These are phyloP conservation scores for Mycogone perniciosa DNA, from an alignment of 2,329 filamentous ascomycete species.

Conservation along the genomic window DNA sequence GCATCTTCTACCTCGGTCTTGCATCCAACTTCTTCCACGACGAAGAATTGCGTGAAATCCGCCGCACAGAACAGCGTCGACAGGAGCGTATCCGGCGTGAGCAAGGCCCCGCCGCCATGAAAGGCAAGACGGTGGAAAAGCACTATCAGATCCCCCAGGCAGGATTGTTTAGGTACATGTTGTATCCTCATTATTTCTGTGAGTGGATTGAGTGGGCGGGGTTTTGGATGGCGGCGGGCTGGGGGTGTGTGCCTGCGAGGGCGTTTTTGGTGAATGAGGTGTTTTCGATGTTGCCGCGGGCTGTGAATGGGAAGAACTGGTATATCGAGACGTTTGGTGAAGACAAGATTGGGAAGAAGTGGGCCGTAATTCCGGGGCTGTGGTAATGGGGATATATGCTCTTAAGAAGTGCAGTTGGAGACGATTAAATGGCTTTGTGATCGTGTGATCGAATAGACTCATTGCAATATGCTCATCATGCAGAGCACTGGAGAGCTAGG, in stretches of 20 bases:
- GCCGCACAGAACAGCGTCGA: conserved; percentile 58
- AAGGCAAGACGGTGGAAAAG: conserved; percentile 49
- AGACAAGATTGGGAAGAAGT: conserved; percentile 67
- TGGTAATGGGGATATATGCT: conserved; percentile 23
- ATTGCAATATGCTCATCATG: too few relatives aligned
- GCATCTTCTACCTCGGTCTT: conserved; percentile 71
- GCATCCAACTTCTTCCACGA: conserved; percentile 83
- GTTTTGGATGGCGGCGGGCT: conserved; percentile 71
- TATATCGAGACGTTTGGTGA: conserved; percentile 83
- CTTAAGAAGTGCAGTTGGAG: neutral
- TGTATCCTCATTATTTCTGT: conserved; percentile 91
- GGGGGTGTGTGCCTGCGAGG: conserved; percentile 65
- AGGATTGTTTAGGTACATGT: conserved; percentile 73
- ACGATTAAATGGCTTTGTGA: neutral
- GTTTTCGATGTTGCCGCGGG: conserved; percentile 81
- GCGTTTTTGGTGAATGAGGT: conserved; percentile 83
- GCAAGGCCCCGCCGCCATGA: conserved; percentile 25
- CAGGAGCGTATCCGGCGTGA: conserved; percentile 35
- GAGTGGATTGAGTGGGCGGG: conserved; percentile 97
- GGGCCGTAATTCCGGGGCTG: conserved; percentile 60
- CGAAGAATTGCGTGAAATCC: conserved; percentile 80
- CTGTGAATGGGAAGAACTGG: conserved; percentile 75
- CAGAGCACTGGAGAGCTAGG: too few relatives aligned
- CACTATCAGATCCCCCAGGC: conserved; percentile 82
- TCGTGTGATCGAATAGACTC: neutral